Evolutionary conservation across 768 basidiomycete genomes (phyloP), one percentile per base, ranked within the genome.

Genomic region (Lentinula detonsa): DNA sequence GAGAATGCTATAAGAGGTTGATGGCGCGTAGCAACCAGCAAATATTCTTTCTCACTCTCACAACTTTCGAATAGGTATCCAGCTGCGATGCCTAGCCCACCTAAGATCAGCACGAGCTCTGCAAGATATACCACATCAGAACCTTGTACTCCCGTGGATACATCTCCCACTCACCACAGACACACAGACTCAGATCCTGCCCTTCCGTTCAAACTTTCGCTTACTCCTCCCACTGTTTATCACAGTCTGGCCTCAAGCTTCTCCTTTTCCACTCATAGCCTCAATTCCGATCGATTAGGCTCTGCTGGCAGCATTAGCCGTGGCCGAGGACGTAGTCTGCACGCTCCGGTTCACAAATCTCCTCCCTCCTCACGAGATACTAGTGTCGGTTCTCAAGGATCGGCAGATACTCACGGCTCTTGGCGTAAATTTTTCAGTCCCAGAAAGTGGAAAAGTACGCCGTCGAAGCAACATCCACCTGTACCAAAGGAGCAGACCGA

Each of bases 401-500:
- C 54, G 21, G 35, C 39, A 28, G 54, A 55, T 28, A 55, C 54
- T 10, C 16, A 39, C 39, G 34, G 37, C 16, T 55, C 54, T 15
- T 55, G 54, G 54, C 54, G 39, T 33, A 55, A 55, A 42, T 40
- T 46, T 9, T 58, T 58, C 23, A 59, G 59, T 48, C 59, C 59
- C 16, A 59, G 59, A 51, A 5, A 4, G 18, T 59, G 59, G 59
- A 16, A 37, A 15, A 21, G 21, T 6, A 37, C 48, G 6, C 48
- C 59, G n/a, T 37, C 31, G 34, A 59, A 51, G 45, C 21, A 37
- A 58, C 42, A 58, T 34, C 11, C 34, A 15, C 46, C 57, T n/a
- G 48, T 59, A 6, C 59, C 59, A 6, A 39, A 31, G 34, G 59
- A 59, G 48, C 59, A 59, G n/a, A 50, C 59, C 13, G 59, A 59